Evolutionary conservation across 1,284 basidiomycete species (phyloP).

Genomic region (Cutaneotrichosporon daszewskae): DNA sequence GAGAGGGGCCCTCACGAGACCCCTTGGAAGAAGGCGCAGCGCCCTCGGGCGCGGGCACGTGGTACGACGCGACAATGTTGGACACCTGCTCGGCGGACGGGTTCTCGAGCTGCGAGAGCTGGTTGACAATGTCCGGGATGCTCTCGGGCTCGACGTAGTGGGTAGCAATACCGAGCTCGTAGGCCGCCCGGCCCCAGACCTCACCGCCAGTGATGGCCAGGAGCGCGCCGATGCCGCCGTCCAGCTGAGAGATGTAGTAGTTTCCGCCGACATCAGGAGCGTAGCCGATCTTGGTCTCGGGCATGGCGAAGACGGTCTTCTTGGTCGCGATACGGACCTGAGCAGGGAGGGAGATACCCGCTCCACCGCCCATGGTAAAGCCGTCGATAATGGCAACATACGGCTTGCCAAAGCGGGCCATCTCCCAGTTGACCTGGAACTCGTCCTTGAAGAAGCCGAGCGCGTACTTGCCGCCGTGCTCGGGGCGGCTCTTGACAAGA

Average conservation of each 20-base stretch:
- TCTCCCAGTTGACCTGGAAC: slow-evolving; percentile 83
- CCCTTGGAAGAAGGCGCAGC: slow-evolving; percentile 59
- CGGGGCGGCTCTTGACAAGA: slow-evolving; percentile 18
- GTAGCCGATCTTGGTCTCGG: slow-evolving; percentile 80
- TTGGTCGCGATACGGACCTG: slow-evolving; percentile 91
- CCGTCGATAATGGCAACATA: slow-evolving; percentile 90
- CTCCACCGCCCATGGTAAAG: slow-evolving; percentile 92
- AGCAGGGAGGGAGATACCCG: slow-evolving; percentile 82
- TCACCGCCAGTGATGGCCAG: slow-evolving; percentile 79
- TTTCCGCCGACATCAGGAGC: slow-evolving; percentile 70
- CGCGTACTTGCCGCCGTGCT: slow-evolving; percentile 52
- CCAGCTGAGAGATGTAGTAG: slow-evolving; percentile 80
- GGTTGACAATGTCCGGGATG: slow-evolving; percentile 57
- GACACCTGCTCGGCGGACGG: slow-evolving; percentile 23
- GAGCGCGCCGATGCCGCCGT: slow-evolving; percentile 89
- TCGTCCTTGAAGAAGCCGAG: slow-evolving; percentile 86
- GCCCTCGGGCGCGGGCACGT: slow-evolving; percentile 39
- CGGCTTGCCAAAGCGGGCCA: slow-evolving; percentile 74
- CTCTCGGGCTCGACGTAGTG: slow-evolving; percentile 76
- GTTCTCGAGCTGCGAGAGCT: slow-evolving; percentile 42
- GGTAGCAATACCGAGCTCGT: slow-evolving; percentile 83
- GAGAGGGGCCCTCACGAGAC: slow-evolving; percentile 55
- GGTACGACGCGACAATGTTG: slow-evolving; percentile 24
- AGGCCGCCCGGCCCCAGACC: slow-evolving; percentile 70
- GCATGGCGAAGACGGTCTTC: slow-evolving; percentile 92